Evolutionary conservation across 352 stramenopile genomes (phyloP).

Genomic region (Phytophthora pisi): DNA sequence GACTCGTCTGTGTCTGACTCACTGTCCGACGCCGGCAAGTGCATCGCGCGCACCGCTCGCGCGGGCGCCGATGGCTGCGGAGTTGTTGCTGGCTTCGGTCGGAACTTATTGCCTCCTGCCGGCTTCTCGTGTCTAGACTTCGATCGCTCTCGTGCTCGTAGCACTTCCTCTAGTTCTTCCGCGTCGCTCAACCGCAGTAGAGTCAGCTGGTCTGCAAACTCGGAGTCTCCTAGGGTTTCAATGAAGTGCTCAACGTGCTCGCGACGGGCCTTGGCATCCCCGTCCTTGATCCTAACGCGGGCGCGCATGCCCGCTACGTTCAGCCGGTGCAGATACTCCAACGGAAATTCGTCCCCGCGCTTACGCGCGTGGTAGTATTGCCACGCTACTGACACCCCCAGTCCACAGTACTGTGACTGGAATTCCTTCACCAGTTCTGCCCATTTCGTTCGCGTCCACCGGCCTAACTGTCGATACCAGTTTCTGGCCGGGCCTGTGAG

Average conservation of each 20-base stretch:
- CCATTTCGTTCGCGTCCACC: background rate
- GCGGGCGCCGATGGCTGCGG: background rate
- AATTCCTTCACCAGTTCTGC: background rate
- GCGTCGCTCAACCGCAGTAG: conserved; percentile 1
- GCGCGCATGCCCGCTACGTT: conserved; percentile 8
- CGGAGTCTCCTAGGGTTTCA: no score
- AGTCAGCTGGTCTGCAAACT: no score
- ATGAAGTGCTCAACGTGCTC: no score
- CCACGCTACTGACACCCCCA: background rate
- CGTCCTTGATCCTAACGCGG: conserved; percentile 6
- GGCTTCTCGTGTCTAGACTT: conserved; percentile 2
- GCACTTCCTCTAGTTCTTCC: background rate
- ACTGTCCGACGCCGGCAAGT: no score
- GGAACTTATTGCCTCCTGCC: background rate
- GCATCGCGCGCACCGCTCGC: background rate
- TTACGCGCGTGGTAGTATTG: conserved; percentile 16
- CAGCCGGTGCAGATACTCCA: conserved; percentile 10
- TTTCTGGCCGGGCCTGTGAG: background rate
- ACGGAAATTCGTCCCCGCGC: background rate
- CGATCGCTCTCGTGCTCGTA: conserved; percentile 1
- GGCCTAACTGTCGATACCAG: conserved; percentile 6
- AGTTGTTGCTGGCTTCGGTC: background rate
- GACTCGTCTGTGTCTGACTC: no score
- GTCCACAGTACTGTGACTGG: conserved; percentile 8
- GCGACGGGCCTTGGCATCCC: background rate